A percentile compares a stretch with the other conserved stretches of the same genome.
phyloP scores from a whole-genome alignment of 2,329 filamentous ascomycete species.

The Neoascochyta sp. region DNA sequence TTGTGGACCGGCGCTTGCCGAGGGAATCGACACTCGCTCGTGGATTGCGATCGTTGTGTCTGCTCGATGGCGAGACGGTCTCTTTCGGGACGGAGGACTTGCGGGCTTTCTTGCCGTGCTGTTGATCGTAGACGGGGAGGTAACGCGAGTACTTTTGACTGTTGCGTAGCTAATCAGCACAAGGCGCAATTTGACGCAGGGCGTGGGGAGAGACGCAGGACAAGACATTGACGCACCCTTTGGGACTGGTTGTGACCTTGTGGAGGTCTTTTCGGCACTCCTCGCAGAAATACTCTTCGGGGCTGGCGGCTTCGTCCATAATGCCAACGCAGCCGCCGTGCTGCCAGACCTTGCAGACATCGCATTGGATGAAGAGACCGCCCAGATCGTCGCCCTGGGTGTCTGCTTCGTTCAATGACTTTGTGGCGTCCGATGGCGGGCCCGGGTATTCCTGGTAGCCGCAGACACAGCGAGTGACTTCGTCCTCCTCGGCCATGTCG shows the following conservation, averaged over 20 bases:
- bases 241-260: slow-evolving; percentile 72
- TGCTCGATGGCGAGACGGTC: slow-evolving; percentile 51
- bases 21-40: slow-evolving; percentile 55
- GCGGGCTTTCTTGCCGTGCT: slow-evolving; percentile 50
- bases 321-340: slow-evolving; percentile 97
- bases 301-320: slow-evolving; percentile 86
- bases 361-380: slow-evolving; percentile 96
- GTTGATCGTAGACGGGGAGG: slow-evolving; percentile 55
- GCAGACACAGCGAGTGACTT: slow-evolving; percentile 93
- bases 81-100: slow-evolving; percentile 66
- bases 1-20: slow-evolving; percentile 86
- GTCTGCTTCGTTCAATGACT: slow-evolving; percentile 54
- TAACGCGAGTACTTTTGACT: slow-evolving; percentile 63
- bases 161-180: slow-evolving; percentile 10
- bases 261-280: slow-evolving; percentile 89
- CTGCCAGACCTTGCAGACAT: slow-evolving; percentile 97
- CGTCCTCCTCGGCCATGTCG: slow-evolving; percentile 66
- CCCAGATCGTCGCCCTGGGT: slow-evolving; percentile 68
- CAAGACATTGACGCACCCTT: slow-evolving; percentile 64
- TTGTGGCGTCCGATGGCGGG: slow-evolving; percentile 57
- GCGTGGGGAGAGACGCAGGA: background rate
- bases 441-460: slow-evolving; percentile 94
- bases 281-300: slow-evolving; percentile 98
- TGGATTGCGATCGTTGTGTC: slow-evolving; percentile 55
- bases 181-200: background rate